phyloP scores from a whole-genome alignment of 2,329 filamentous ascomycete species.

The Ceratocystis albifundus region DNA sequence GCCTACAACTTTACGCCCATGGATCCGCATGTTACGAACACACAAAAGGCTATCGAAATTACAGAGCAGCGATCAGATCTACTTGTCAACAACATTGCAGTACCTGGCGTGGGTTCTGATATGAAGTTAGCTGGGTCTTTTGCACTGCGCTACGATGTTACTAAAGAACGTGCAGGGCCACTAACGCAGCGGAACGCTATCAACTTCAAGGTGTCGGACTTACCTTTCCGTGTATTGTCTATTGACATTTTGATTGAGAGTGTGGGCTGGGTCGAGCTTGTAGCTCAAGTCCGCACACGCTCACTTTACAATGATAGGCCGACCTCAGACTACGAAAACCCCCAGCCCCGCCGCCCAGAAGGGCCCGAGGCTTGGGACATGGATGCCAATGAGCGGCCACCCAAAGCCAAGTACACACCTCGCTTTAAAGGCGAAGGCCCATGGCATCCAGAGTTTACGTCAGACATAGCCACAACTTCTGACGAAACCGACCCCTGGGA shows the following conservation, averaged over 20 bases:
- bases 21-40: conserved; percentile 62
- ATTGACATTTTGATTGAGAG: conserved; percentile 84
- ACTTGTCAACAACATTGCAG: conserved; percentile 51
- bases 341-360: conserved; percentile 6
- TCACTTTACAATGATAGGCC: conserved; percentile 31
- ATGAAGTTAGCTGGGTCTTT: conserved; percentile 65
- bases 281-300: conserved; percentile 61
- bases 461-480: neutral
- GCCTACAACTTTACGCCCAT: conserved; percentile 82
- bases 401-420: conserved; percentile 19
- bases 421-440: conserved; percentile 12
- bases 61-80: conserved; percentile 51
- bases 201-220: conserved; percentile 50
- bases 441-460: conserved; percentile 17
- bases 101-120: conserved; percentile 44
- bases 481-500: conserved; percentile 22
- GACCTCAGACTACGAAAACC: conserved; percentile 25
- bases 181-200: conserved; percentile 53
- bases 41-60: conserved; percentile 64
- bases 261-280: conserved; percentile 84
- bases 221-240: conserved; percentile 71
- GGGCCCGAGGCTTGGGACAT: conserved; percentile 22
- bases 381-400: conserved; percentile 18
- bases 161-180: conserved; percentile 62
- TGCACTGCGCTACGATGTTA: conserved; percentile 69